These are phyloP conservation scores for Mollisia scopiformis DNA, from an alignment of 2,329 filamentous ascomycete genomes.

Conservation along the genomic window DNA sequence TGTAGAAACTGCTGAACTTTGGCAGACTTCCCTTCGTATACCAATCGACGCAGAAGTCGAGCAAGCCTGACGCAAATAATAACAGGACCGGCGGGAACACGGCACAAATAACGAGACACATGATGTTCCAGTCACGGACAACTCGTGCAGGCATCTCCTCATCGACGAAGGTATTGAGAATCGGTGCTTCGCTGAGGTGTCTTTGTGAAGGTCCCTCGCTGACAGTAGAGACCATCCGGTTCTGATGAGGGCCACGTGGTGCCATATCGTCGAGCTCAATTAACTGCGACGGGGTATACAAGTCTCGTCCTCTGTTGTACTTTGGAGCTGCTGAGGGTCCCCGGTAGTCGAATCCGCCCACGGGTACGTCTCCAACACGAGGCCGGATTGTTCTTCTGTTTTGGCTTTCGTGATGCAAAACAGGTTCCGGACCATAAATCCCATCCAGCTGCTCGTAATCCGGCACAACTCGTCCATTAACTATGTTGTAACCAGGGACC, in stretches of 20 bases:
- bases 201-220: slow-evolving; percentile 11
- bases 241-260: no score
- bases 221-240: slow-evolving; percentile 17
- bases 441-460: not conserved
- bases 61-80: no score
- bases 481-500: not conserved
- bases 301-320: slow-evolving; percentile 27
- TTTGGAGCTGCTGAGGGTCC: slow-evolving; percentile 34
- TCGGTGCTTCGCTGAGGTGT: slow-evolving; percentile 14
- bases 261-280: slow-evolving; percentile 19
- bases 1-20: no score
- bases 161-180: no score
- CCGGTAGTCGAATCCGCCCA: slow-evolving; percentile 30
- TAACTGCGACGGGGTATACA: slow-evolving; percentile 31
- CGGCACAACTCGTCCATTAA: not conserved
- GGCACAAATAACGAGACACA: slow-evolving; percentile 28
- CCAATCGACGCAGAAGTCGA: no score
- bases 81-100: slow-evolving; percentile 36
- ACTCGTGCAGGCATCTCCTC: no score
- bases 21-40: no score
- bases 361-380: not conserved
- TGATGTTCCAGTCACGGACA: no score
- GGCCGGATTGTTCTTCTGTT: no score
- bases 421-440: slow-evolving; percentile 10
- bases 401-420: slow-evolving; percentile 1